Evolutionary conservation across 2,329 filamentous ascomycete genomes (phyloP).

Genomic region (Alternaria sp.): DNA sequence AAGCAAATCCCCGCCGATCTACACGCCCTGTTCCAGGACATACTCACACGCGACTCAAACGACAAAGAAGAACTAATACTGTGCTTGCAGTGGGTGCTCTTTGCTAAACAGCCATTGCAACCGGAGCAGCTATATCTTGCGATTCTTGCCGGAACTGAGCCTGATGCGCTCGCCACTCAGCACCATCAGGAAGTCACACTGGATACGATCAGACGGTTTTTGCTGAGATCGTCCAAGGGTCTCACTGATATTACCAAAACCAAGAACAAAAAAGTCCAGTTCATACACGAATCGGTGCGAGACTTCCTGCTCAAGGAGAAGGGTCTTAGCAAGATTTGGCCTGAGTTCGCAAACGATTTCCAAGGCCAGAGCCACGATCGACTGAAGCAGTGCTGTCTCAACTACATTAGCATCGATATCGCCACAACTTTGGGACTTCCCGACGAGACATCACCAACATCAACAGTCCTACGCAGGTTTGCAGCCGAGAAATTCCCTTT

Average conservation of each 20-base stretch:
- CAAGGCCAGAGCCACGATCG: slow-evolving; percentile 52
- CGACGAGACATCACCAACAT: too few species aligned
- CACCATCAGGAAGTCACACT: slow-evolving; percentile 23
- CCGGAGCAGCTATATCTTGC: slow-evolving; percentile 29
- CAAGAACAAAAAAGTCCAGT: slow-evolving; percentile 38
- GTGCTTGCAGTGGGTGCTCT: slow-evolving; percentile 34
- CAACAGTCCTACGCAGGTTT: too few species aligned
- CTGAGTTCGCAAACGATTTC: slow-evolving; percentile 46
- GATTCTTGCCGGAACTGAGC: slow-evolving; percentile 21
- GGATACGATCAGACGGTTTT: slow-evolving; percentile 24
- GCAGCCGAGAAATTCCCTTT: too few species aligned
- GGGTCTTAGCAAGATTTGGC: slow-evolving; percentile 41
- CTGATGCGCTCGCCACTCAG: slow-evolving; percentile 17
- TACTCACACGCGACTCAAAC: slow-evolving; percentile 52
- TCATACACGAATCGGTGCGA: slow-evolving; percentile 41
- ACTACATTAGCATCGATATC: slow-evolving; percentile 49
- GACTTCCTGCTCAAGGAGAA: slow-evolving; percentile 54
- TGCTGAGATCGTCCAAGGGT: slow-evolving; percentile 38
- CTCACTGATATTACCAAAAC: slow-evolving; percentile 29
- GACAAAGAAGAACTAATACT: slow-evolving; percentile 19
- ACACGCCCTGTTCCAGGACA: neutral
- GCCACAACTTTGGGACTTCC: too few species aligned
- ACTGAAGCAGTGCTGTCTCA: slow-evolving; percentile 53
- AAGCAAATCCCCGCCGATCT: neutral
- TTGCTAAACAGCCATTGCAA: slow-evolving; percentile 21